Percentiles rank a stretch among this genome's conserved stretches.
Evolutionary conservation across 257 asterid species (phyloP).

Genomic region (Linderniella brevidens): DNA sequence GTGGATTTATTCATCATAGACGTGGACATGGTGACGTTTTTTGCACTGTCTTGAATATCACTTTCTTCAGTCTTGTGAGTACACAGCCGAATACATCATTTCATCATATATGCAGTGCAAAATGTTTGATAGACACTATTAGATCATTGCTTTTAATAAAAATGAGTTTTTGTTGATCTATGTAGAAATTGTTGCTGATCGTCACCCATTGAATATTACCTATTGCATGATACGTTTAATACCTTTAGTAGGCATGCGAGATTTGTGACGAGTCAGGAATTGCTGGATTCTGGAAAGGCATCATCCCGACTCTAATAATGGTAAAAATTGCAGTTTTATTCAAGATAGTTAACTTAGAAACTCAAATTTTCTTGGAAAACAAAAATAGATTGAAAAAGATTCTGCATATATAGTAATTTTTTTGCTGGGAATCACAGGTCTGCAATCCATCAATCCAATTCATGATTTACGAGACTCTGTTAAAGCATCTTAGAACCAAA

Average conservation of each 20-base stretch:
- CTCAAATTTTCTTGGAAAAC: no score
- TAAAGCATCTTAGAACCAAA: slow-evolving; percentile 54
- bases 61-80: no score
- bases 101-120: no score
- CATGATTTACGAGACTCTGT: slow-evolving; percentile 77
- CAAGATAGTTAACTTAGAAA: slow-evolving; percentile 4
- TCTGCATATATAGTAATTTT: no score
- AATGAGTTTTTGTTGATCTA: background rate
- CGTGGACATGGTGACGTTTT: no score
- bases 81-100: no score
- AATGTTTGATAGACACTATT: no score
- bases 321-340: slow-evolving; percentile 19
- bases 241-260: slow-evolving; percentile 58
- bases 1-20: no score
- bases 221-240: slow-evolving; percentile 10
- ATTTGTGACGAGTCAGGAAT: slow-evolving; percentile 75
- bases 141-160: no score
- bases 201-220: background rate
- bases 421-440: slow-evolving; percentile 24
- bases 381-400: no score
- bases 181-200: background rate
- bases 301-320: slow-evolving; percentile 77
- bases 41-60: no score
- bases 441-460: slow-evolving; percentile 97
- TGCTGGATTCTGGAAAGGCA: slow-evolving; percentile 87